Evolutionary conservation across 2,329 filamentous ascomycete species (phyloP).

Genomic region (Penicillium rolfsii): DNA sequence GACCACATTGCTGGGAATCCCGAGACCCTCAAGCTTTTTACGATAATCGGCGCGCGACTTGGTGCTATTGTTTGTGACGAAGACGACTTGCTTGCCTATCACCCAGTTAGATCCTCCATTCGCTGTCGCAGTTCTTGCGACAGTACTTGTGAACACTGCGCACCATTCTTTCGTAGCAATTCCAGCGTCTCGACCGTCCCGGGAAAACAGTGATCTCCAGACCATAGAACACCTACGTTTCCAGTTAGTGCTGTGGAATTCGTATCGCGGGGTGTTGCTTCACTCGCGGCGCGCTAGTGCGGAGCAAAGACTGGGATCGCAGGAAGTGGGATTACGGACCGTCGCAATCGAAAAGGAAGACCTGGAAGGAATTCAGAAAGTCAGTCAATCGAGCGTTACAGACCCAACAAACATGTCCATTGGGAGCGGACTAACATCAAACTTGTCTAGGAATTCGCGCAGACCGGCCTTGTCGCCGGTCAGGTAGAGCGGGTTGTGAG

Average conservation of each 20-base stretch:
- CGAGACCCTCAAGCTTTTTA: constrained; percentile 81
- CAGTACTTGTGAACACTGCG: background rate
- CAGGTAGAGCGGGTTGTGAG: constrained; percentile 59
- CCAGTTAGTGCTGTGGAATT: constrained; percentile 41
- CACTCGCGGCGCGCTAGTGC: constrained; percentile 4
- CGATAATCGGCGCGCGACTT: constrained; percentile 92
- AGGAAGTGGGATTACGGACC: constrained; percentile 58
- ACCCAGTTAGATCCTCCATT: constrained; percentile 12
- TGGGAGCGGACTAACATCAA: constrained; percentile 67
- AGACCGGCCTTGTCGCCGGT: constrained; percentile 78
- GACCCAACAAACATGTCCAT: background rate
- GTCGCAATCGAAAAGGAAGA: constrained; percentile 96
- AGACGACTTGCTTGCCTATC: constrained; percentile 85
- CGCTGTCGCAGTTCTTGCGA: background rate
- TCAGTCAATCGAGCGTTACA: background rate
- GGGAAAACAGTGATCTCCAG: constrained; percentile 85
- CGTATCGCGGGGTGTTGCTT: constrained; percentile 7
- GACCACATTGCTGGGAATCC: constrained; percentile 73
- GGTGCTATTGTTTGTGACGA: constrained; percentile 98
- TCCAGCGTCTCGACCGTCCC: constrained; percentile 83
- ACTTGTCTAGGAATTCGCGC: constrained; percentile 81
- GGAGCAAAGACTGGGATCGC: constrained; percentile 8
- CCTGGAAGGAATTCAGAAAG: constrained; percentile 53
- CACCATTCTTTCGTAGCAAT: constrained; percentile 79
- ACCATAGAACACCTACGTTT: constrained; percentile 86